phyloP scores from a whole-genome alignment of 139 green algal species.

The Auxenochlorella pyrenoidosa region DNA sequence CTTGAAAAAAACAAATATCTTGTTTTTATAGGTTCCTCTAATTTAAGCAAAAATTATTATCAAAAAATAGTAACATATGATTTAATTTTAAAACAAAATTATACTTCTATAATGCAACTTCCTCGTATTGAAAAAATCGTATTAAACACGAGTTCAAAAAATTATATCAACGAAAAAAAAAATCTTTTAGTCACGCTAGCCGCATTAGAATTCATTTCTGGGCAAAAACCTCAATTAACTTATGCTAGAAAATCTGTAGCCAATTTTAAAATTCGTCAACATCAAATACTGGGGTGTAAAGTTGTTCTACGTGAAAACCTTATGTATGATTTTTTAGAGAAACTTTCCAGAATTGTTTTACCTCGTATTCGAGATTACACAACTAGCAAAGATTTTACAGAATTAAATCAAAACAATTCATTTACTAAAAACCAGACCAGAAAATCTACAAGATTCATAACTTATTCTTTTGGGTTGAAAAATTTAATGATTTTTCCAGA shows the following conservation, averaged over 20 bases:
- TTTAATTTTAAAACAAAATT: constrained; percentile 39
- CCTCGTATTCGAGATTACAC: constrained; percentile 28
- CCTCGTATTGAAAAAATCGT: constrained; percentile 32
- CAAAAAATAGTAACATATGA: constrained; percentile 35
- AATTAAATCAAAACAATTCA: background rate
- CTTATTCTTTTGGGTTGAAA: constrained; percentile 30
- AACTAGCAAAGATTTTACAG: background rate
- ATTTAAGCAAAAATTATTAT: constrained; percentile 39
- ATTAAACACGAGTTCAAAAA: constrained; percentile 44
- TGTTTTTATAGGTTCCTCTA: too few relatives aligned
- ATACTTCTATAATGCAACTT: constrained; percentile 38
- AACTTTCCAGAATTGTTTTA: constrained; percentile 18
- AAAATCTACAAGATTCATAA: constrained; percentile 8
- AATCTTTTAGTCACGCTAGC: constrained; percentile 1
- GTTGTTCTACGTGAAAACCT: constrained; percentile 21
- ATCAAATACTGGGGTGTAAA: constrained; percentile 42
- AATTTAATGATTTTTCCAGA: constrained; percentile 48
- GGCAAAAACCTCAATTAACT: constrained; percentile 34
- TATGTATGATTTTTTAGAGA: constrained; percentile 34
- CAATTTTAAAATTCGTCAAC: constrained; percentile 41
- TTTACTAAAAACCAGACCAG: constrained; percentile 5
- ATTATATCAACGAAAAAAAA: constrained; percentile 33
- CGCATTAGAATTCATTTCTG: constrained; percentile 32
- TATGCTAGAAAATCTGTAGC: constrained; percentile 48
- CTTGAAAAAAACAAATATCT: too few relatives aligned